Conservation (phyloP, 148 eudicot species). For the Limonium bicolor region DNA sequence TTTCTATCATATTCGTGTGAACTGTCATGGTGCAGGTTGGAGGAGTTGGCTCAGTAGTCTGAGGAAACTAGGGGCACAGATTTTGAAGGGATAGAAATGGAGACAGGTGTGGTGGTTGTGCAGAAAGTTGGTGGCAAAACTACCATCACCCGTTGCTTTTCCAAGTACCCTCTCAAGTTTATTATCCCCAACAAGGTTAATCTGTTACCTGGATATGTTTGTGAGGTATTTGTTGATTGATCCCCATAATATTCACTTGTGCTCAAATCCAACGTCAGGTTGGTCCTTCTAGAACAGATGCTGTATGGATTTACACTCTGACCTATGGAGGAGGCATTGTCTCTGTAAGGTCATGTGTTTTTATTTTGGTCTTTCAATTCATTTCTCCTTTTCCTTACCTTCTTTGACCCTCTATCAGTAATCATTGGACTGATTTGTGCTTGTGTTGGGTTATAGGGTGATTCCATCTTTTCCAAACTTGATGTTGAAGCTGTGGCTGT, state of each 20-base stretch:
- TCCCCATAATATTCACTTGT: no score
- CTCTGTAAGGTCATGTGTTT: no score
- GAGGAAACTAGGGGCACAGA: no score
- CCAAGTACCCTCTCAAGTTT: constrained; percentile 85
- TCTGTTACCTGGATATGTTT: background rate
- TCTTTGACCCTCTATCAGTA: background rate
- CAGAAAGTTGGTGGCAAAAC: constrained; percentile 58
- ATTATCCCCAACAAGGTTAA: constrained; percentile 72
- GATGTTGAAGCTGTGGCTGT: constrained; percentile 71
- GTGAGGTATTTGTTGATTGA: background rate
- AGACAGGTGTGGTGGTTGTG: constrained; percentile 53
- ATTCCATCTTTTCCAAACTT: constrained; percentile 42
- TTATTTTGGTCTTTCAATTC: background rate
- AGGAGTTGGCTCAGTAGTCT: no score
- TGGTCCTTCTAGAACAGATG: constrained; percentile 53
- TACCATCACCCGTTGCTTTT: constrained; percentile 57
- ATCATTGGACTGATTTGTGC: background rate
- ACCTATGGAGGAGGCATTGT: constrained; percentile 96
- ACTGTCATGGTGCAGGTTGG: no score
- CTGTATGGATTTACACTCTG: constrained; percentile 85
- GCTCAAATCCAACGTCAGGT: constrained; percentile 27
- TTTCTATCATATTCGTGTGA: no score
- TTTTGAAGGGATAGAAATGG: no score
- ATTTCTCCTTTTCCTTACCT: background rate
- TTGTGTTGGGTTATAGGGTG: constrained; percentile 37